These are phyloP conservation scores for Letharia columbiana DNA, from an alignment of 495 filamentous ascomycete species.

Conservation along the genomic window DNA sequence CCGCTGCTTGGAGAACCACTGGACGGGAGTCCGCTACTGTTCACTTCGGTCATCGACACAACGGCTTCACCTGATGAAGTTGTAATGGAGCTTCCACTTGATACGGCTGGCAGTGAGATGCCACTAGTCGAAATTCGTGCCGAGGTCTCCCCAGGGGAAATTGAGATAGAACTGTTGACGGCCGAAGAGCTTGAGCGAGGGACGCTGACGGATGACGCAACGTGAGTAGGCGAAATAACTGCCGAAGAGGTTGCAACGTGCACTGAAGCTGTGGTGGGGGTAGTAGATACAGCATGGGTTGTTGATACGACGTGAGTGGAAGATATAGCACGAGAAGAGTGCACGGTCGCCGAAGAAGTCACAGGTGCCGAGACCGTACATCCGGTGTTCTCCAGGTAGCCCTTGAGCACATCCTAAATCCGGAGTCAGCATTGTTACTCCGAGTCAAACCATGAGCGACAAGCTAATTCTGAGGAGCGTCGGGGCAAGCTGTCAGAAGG, in stretches of 20 bases:
- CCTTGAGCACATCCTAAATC: background rate
- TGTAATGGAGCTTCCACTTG: background rate
- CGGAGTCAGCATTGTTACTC: background rate
- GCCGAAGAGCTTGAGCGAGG: background rate
- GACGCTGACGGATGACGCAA: background rate
- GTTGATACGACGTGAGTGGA: background rate
- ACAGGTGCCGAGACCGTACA: background rate
- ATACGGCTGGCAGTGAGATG: background rate
- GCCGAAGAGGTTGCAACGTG: background rate
- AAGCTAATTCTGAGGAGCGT: background rate
- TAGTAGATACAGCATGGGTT: background rate
- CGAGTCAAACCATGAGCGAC: background rate
- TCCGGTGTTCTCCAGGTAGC: background rate
- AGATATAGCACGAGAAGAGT: background rate
- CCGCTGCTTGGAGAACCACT: background rate
- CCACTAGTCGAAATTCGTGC: background rate
- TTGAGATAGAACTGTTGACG: background rate
- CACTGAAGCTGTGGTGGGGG: background rate
- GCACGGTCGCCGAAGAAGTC: background rate
- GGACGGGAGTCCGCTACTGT: background rate
- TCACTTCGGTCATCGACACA: background rate
- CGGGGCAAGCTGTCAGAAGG: background rate
- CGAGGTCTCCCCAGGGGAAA: background rate
- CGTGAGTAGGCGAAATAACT: background rate
- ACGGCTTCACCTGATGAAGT: background rate